A percentile compares a stretch with the other conserved stretches of the same genome.
These are phyloP conservation scores for Sabuloglossum arenarium DNA, from an alignment of 495 filamentous ascomycete genomes.

Conservation along the genomic window DNA sequence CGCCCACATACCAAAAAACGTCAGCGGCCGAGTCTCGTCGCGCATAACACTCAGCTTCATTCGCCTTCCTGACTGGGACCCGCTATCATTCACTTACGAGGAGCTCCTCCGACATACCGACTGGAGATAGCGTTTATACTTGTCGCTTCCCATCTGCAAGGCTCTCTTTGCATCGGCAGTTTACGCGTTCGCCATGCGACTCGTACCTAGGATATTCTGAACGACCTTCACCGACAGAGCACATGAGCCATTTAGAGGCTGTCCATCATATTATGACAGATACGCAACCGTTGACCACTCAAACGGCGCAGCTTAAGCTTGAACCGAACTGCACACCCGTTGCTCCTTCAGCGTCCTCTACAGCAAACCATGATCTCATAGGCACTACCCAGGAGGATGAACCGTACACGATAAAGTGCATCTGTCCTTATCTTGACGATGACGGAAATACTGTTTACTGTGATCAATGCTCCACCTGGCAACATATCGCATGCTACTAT, in stretches of 20 bases:
- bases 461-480: constrained; percentile 91
- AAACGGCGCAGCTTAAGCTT: constrained; percentile 36
- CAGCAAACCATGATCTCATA: constrained; percentile 23
- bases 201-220: not conserved
- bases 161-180: not conserved
- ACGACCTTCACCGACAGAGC: not conserved
- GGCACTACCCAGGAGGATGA: constrained; percentile 41
- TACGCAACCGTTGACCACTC: constrained; percentile 36
- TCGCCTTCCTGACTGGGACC: not conserved
- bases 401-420: constrained; percentile 93
- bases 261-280: constrained; percentile 81
- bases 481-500: constrained; percentile 94
- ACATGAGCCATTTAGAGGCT: not conserved
- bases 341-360: not conserved
- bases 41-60: not conserved
- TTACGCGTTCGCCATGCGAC: constrained; percentile 2
- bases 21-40: not conserved
- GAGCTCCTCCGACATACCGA: not conserved
- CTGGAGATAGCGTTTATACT: not conserved
- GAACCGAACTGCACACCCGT: constrained; percentile 28
- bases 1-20: not conserved
- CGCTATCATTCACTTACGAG: not conserved
- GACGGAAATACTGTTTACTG: constrained; percentile 95
- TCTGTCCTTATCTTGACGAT: constrained; percentile 79
- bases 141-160: not conserved